Conservation (phyloP, 495 filamentous ascomycete species). For the Glarea lozoyensis region DNA sequence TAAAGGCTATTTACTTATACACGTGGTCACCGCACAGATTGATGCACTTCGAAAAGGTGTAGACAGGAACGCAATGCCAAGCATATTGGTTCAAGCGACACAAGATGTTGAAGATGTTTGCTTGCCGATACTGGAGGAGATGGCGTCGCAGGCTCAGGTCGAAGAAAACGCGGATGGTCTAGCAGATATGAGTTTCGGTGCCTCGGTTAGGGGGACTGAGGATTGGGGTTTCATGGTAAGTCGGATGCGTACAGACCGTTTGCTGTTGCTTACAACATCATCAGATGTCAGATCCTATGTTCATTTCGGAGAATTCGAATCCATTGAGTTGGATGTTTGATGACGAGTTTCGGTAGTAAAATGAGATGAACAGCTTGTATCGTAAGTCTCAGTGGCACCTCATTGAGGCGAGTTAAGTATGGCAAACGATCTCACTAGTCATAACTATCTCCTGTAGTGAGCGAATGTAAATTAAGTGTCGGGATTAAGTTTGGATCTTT, state of each 20-base stretch:
- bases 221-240: constrained; percentile 20
- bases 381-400: too few relatives aligned
- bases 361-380: too few relatives aligned
- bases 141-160: constrained; percentile 13
- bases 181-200: constrained; percentile 1
- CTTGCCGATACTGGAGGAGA: constrained; percentile 34
- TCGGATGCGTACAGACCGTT: neutral
- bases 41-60: constrained; percentile 32
- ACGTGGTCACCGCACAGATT: constrained; percentile 33
- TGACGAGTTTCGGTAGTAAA: too few relatives aligned
- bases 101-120: constrained; percentile 28
- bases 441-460: too few relatives aligned
- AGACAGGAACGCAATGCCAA: constrained; percentile 23
- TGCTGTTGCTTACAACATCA: neutral
- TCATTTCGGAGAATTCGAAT: neutral
- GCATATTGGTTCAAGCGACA: constrained; percentile 26
- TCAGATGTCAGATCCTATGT: constrained; percentile 1
- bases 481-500: neutral
- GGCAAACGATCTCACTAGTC: too few relatives aligned
- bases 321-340: constrained; percentile 1
- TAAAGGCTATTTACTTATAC: constrained; percentile 42
- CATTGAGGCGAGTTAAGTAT: too few relatives aligned
- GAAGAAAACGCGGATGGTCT: constrained; percentile 8
- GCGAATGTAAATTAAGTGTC: neutral
- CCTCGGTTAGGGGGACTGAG: constrained; percentile 9